These are phyloP conservation scores for Zalaria obscura DNA, from an alignment of 2,329 filamentous ascomycete species.

Conservation along the genomic window DNA sequence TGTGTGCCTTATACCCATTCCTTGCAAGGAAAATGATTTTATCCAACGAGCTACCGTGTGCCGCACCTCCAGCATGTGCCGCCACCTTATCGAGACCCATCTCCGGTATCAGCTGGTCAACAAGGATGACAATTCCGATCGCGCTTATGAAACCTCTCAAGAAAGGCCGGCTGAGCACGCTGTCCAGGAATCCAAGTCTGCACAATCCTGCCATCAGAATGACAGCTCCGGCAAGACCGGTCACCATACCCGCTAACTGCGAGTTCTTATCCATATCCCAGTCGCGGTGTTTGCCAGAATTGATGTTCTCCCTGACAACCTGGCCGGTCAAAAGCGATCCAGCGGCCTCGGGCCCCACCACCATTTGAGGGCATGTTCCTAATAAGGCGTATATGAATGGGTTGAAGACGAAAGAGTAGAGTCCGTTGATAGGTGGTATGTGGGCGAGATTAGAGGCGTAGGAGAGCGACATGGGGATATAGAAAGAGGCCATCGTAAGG, in stretches of 20 bases:
- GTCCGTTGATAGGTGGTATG: constrained; percentile 80
- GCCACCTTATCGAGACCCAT: constrained; percentile 60
- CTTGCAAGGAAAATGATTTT: constrained; percentile 69
- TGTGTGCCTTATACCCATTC: constrained; percentile 53
- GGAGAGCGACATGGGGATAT: constrained; percentile 92
- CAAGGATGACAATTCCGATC: constrained; percentile 89
- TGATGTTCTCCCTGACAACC: constrained; percentile 66
- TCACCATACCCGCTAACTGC: constrained; percentile 73
- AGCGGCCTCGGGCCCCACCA: constrained; percentile 88
- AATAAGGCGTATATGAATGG: constrained; percentile 83
- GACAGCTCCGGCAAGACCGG: constrained; percentile 73
- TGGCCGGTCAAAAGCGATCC: constrained; percentile 82
- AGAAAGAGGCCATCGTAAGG: constrained; percentile 95
- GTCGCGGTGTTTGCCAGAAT: constrained; percentile 48
- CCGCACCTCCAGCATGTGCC: constrained; percentile 44
- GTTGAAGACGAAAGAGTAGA: constrained; percentile 89
- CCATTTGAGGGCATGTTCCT: constrained; percentile 82
- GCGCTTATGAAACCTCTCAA: constrained; percentile 92
- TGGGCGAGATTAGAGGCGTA: constrained; percentile 86
- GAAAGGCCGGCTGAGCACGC: constrained; percentile 84
- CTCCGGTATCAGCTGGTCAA: constrained; percentile 88
- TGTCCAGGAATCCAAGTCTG: constrained; percentile 83
- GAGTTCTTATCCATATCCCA: constrained; percentile 61
- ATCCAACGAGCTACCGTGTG: constrained; percentile 73
- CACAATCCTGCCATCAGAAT: constrained; percentile 79